Evolutionary conservation across 1,139 yeast species (phyloP).

Genomic region (Candida albicans): DNA sequence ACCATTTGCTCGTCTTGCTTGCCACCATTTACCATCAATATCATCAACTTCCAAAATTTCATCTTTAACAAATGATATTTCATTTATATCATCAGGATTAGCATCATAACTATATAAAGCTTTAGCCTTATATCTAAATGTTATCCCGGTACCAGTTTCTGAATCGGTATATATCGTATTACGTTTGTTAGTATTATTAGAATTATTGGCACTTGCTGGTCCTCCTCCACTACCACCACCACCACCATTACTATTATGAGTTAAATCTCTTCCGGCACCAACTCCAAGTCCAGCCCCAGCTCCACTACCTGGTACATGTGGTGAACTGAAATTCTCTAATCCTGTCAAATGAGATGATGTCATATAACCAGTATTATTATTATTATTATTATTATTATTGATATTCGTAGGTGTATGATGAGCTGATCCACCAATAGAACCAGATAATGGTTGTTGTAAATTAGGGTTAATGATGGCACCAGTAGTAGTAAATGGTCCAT

Average conservation of each 20-base stretch:
- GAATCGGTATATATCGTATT: conserved; percentile 30
- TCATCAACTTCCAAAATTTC: conserved; percentile 90
- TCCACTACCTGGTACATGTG: conserved; percentile 25
- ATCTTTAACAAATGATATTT: conserved; percentile 85
- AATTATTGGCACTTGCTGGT: no score
- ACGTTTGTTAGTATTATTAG: conserved; percentile 20
- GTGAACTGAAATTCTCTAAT: conserved; percentile 53
- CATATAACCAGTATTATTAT: conserved; percentile 42
- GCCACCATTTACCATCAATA: conserved; percentile 98
- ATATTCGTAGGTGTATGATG: conserved; percentile 16
- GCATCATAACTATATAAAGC: conserved; percentile 89
- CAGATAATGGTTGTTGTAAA: background rate
- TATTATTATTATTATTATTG: conserved; percentile 1
- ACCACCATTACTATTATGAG: conserved; percentile 18
- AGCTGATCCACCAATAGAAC: background rate
- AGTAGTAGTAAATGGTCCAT: conserved; percentile 21
- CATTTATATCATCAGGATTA: conserved; percentile 93
- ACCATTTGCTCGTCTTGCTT: conserved; percentile 85
- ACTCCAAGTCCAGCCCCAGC: conserved; percentile 18
- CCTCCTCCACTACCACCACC: no score
- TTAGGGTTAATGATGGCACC: no score
- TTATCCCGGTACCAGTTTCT: conserved; percentile 31
- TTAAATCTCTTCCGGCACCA: conserved; percentile 38
- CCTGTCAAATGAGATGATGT: conserved; percentile 57
- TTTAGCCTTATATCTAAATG: conserved; percentile 81